Percentiles rank a stretch among this genome's conserved stretches.
phyloP scores from a whole-genome alignment of 345 rosid genomes.

The Ceriops zippeliana region DNA sequence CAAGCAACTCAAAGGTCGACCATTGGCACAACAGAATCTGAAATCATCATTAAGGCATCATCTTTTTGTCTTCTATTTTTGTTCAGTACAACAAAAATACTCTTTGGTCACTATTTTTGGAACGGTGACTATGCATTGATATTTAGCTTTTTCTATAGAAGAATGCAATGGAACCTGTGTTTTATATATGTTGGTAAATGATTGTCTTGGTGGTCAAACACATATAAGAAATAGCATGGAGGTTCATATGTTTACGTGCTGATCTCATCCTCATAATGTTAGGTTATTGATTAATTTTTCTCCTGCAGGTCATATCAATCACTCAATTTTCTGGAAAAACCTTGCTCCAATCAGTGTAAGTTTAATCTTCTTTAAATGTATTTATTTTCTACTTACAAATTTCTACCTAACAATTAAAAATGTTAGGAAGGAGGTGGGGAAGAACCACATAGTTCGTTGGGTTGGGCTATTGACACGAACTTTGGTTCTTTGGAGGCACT shows the following conservation, averaged over 20 bases:
- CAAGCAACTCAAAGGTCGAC: no score
- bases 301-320: slow-evolving; percentile 79
- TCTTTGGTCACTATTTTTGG: no score
- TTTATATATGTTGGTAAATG: not conserved
- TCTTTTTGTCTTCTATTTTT: no score
- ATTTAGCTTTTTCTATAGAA: not conserved
- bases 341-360: slow-evolving; percentile 70
- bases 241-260: not conserved
- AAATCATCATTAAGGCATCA: no score
- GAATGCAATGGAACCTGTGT: not conserved
- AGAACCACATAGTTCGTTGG: slow-evolving; percentile 72
- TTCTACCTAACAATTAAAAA: slow-evolving; percentile 4
- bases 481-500: slow-evolving; percentile 80
- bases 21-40: no score
- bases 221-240: no score
- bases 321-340: slow-evolving; percentile 90
- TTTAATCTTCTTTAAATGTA: slow-evolving; percentile 4
- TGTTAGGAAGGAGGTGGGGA: slow-evolving; percentile 93
- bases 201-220: not conserved
- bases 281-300: not conserved
- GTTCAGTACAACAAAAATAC: no score
- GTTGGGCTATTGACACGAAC: slow-evolving; percentile 65
- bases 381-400: not conserved
- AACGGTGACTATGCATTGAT: not conserved
- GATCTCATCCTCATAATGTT: not conserved